Percentiles rank a stretch among this genome's conserved stretches.
These are phyloP conservation scores for Solanum raphanifolium DNA, from an alignment of 257 asterid species.

Conservation along the genomic window DNA sequence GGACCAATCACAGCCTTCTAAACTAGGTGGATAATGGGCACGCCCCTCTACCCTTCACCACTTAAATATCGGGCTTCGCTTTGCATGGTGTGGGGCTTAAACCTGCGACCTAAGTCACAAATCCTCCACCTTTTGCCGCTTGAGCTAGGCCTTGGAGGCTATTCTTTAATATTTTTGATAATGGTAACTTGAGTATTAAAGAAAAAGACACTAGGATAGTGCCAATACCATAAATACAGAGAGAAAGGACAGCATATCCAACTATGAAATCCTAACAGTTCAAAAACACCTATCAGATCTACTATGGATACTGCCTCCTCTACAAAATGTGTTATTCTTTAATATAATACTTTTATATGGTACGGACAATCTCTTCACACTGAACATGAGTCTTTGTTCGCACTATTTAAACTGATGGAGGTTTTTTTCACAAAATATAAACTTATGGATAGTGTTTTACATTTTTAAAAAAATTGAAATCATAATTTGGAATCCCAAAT, in stretches of 20 bases:
- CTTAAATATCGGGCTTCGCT: no score
- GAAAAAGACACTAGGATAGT: background rate
- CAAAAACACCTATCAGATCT: background rate
- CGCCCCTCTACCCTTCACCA: no score
- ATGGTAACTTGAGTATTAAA: background rate
- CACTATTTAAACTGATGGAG: background rate
- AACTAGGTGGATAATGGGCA: no score
- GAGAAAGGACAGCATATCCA: background rate
- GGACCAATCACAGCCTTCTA: no score
- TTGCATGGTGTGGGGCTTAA: no score
- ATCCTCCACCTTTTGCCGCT: no score
- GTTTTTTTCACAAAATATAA: background rate
- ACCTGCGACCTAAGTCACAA: no score
- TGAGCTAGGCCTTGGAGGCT: no score
- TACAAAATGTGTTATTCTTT: background rate
- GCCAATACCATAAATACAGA: background rate
- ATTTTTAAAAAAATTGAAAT: background rate
- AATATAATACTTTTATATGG: background rate
- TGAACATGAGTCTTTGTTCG: background rate
- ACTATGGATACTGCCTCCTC: background rate
- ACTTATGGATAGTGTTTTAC: background rate
- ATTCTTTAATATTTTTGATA: background rate
- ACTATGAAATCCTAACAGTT: background rate
- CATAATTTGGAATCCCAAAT: background rate
- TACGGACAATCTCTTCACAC: background rate